Evolutionary conservation across 2,329 filamentous ascomycete genomes (phyloP).

Genomic region (Exophiala mesophila): DNA sequence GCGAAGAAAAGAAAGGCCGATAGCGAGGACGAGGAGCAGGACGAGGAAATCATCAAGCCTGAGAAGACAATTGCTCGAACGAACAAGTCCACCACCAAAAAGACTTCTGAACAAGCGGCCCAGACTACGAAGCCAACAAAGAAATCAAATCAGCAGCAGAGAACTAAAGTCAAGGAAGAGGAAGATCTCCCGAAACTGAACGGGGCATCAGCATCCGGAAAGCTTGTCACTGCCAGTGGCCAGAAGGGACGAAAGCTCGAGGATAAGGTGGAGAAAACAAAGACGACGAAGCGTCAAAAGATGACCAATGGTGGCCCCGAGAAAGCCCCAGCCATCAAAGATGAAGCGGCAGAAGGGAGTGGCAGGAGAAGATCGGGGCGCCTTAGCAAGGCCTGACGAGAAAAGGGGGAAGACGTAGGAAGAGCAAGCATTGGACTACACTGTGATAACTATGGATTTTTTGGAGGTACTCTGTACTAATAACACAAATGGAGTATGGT

Average conservation of each 20-base stretch:
- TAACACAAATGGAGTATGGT: no score
- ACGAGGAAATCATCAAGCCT: conserved; percentile 10
- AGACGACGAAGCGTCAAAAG: conserved; percentile 8
- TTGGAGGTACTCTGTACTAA: no score
- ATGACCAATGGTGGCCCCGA: conserved; percentile 5
- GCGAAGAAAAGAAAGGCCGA: conserved; percentile 33
- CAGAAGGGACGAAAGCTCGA: background rate
- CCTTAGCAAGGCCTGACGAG: conserved; percentile 8
- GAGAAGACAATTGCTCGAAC: conserved; percentile 26
- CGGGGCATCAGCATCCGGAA: conserved; percentile 32
- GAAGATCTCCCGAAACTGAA: no score
- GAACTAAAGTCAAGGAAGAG: conserved; percentile 19
- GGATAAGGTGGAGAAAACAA: conserved; percentile 21
- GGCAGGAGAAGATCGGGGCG: conserved; percentile 19
- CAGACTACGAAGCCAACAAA: conserved; percentile 9
- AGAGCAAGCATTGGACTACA: background rate
- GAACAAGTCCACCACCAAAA: conserved; percentile 18
- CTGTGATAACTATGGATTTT: background rate
- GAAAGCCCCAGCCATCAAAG: conserved; percentile 24
- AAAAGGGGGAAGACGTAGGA: background rate
- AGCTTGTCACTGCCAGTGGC: no score
- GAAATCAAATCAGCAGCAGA: conserved; percentile 27
- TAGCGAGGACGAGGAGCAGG: conserved; percentile 26
- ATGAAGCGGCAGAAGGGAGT: conserved; percentile 25
- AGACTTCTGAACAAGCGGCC: no score